These are phyloP conservation scores for Albugo candida DNA, from an alignment of 352 stramenopile genomes.

Conservation along the genomic window DNA sequence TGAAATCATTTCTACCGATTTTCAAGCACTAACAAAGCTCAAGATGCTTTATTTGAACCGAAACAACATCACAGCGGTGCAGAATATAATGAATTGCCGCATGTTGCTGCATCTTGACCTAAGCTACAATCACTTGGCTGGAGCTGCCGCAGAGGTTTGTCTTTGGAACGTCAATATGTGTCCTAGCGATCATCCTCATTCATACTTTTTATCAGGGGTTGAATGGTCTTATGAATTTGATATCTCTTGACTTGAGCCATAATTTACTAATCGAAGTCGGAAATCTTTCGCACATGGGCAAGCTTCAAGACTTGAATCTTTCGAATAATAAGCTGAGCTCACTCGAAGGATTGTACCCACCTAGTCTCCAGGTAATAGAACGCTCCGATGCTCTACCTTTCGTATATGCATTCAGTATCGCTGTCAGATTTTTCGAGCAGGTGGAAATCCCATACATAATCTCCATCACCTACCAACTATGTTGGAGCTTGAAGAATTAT, in stretches of 20 bases:
- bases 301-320: constrained; percentile 56
- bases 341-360: constrained; percentile 28
- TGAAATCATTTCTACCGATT: constrained; percentile 28
- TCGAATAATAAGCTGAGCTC: constrained; percentile 29
- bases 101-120: constrained; percentile 47
- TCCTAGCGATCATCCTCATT: not conserved
- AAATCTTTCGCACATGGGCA: constrained; percentile 35
- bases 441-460: constrained; percentile 12
- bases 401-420: too few relatives aligned
- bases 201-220: constrained; percentile 16
- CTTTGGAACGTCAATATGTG: not conserved
- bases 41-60: constrained; percentile 54
- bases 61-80: constrained; percentile 28
- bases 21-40: constrained; percentile 37
- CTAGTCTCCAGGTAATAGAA: constrained; percentile 20
- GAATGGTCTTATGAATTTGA: constrained; percentile 25
- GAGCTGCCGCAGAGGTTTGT: constrained; percentile 21
- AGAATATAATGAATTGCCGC: constrained; percentile 24
- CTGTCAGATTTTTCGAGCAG: constrained; percentile 20
- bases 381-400: too few relatives aligned
- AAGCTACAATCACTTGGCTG: constrained; percentile 30
- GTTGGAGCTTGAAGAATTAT: constrained; percentile 34
- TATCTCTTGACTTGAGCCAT: constrained; percentile 40
- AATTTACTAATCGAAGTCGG: constrained; percentile 35
- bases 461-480: constrained; percentile 2